Conservation (phyloP, 352 stramenopile genomes). For the Elongisporangium anandrum region DNA sequence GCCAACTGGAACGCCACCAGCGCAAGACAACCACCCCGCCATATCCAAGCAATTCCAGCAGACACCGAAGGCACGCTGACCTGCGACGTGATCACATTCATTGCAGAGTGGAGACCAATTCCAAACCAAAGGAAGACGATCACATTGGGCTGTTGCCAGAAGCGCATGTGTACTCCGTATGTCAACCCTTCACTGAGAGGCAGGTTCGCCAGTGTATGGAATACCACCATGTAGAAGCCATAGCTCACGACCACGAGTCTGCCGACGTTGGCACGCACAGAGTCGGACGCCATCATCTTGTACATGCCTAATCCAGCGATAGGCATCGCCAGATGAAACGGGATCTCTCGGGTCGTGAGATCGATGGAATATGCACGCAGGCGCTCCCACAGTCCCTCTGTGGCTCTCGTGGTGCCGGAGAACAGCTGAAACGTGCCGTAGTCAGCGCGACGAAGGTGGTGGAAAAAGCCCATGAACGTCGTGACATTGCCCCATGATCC, state of each 20-base stretch:
- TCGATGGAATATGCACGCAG: constrained; percentile 72
- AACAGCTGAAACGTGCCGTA: constrained; percentile 95
- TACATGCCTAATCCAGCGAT: constrained; percentile 20
- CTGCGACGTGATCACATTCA: constrained; percentile 6
- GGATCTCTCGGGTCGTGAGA: constrained; percentile 46
- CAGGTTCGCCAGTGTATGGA: constrained; percentile 93
- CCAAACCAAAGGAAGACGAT: constrained; percentile 88
- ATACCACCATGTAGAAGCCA: constrained; percentile 92
- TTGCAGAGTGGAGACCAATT: constrained; percentile 28
- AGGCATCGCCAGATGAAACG: constrained; percentile 38
- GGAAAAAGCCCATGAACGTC: constrained; percentile 79
- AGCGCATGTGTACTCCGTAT: constrained; percentile 93
- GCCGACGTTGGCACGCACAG: background rate
- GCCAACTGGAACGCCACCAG: constrained; percentile 26
- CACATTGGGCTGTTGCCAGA: constrained; percentile 94
- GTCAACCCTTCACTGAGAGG: constrained; percentile 89
- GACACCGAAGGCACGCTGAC: background rate
- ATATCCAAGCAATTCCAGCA: background rate
- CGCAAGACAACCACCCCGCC: constrained; percentile 8
- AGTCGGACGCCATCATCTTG: constrained; percentile 4
- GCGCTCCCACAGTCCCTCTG: constrained; percentile 70
- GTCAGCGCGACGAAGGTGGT: constrained; percentile 89
- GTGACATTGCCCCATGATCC: constrained; percentile 93
- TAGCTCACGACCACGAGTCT: constrained; percentile 46
- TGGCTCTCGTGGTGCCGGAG: constrained; percentile 42